Evolutionary conservation across 2,329 filamentous ascomycete species (phyloP).

Genomic region (Venturia nashicola): DNA sequence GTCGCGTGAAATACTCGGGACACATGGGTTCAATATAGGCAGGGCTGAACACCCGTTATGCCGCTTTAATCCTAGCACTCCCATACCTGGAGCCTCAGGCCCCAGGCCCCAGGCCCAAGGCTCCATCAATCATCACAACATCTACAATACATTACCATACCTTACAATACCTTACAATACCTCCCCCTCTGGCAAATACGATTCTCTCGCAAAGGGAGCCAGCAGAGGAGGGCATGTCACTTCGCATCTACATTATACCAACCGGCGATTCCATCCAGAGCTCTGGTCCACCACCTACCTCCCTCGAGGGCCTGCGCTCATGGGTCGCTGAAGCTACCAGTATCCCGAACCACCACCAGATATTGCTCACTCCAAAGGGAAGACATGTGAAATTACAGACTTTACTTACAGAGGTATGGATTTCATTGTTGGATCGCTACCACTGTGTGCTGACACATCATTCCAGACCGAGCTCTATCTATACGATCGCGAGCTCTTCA

Average conservation of each 20-base stretch:
- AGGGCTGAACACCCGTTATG: background rate
- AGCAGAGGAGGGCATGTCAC: slow-evolving; percentile 48
- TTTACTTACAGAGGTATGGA: slow-evolving; percentile 62
- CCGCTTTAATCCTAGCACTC: background rate
- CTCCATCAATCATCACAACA: background rate
- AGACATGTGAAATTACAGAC: slow-evolving; percentile 73
- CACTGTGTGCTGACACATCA: background rate
- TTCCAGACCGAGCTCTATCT: slow-evolving; percentile 75
- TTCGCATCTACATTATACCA: slow-evolving; percentile 85
- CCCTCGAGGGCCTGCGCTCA: slow-evolving; percentile 71
- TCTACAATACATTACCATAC: background rate
- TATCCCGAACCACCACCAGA: slow-evolving; percentile 67
- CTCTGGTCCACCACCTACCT: slow-evolving; percentile 59
- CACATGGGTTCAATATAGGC: background rate
- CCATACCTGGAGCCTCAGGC: too few species aligned
- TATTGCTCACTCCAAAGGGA: slow-evolving; percentile 74
- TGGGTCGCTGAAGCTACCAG: slow-evolving; percentile 66
- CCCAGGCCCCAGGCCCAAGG: background rate
- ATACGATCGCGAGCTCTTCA: slow-evolving; percentile 59
- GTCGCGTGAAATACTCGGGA: background rate
- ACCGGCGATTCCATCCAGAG: slow-evolving; percentile 69
- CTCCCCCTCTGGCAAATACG: background rate
- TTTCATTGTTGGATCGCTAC: background rate
- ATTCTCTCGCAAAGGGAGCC: background rate
- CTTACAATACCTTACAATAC: background rate